Percentiles rank a stretch among this genome's conserved stretches.
Conservation (phyloP, 768 basidiomycete species). For the Podaxis sp. region DNA sequence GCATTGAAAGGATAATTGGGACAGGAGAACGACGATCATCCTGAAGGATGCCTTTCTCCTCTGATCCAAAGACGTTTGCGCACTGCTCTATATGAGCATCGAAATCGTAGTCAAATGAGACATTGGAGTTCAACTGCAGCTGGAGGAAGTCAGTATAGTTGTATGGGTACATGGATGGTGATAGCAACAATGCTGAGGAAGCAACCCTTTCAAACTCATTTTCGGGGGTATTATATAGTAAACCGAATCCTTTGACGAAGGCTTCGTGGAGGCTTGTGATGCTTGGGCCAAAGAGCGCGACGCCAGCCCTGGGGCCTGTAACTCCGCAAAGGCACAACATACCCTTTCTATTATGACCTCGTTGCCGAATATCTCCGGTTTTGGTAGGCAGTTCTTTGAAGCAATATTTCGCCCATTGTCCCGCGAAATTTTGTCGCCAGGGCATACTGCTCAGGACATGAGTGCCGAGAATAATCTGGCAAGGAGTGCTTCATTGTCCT, state of each 20-base stretch:
- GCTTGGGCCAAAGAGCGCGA: conserved; percentile 15
- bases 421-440: not conserved
- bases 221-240: conserved; percentile 14
- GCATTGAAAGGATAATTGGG: not conserved
- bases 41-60: conserved; percentile 6
- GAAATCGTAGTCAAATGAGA: conserved; percentile 13
- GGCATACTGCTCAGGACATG: not conserved
- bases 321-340: conserved; percentile 18
- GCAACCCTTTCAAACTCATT: conserved; percentile 3
- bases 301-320: conserved; percentile 13
- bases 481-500: conserved; percentile 1
- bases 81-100: conserved; percentile 13
- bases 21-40: conserved; percentile 9
- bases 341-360: conserved; percentile 26
- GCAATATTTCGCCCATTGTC: not conserved
- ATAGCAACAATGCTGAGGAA: conserved; percentile 1
- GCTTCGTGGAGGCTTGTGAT: conserved; percentile 13
- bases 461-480: not conserved
- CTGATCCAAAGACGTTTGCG: conserved; percentile 10
- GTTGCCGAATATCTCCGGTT: conserved; percentile 16
- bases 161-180: conserved; percentile 7
- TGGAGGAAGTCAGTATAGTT: conserved; percentile 11
- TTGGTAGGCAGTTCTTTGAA: conserved; percentile 9
- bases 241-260: conserved; percentile 9
- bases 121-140: conserved; percentile 7